Evolutionary conservation across 2,329 filamentous ascomycete genomes (phyloP).

Genomic region (Aspergillus versicolor): DNA sequence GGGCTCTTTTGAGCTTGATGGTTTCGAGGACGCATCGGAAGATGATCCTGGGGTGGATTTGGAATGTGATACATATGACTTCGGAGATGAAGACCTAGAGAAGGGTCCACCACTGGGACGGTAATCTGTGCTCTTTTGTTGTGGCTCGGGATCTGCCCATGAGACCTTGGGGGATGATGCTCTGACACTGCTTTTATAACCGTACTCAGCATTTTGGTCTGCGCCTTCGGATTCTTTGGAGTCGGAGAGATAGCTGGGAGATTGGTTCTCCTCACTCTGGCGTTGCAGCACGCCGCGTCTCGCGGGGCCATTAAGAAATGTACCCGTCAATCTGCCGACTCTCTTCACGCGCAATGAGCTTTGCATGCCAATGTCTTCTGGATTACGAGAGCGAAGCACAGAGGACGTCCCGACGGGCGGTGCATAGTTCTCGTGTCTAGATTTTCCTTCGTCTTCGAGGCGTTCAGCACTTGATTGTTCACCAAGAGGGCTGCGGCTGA

Average conservation of each 20-base stretch:
- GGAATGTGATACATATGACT: conserved; percentile 34
- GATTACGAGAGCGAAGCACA: conserved; percentile 44
- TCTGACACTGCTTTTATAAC: conserved; percentile 23
- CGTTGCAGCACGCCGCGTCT: conserved; percentile 65
- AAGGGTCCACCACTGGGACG: conserved; percentile 30
- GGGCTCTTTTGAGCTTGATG: conserved; percentile 46
- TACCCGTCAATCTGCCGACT: conserved; percentile 71
- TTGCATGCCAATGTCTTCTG: conserved; percentile 65
- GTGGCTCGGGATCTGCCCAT: conserved; percentile 36
- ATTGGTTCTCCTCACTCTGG: conserved; percentile 63
- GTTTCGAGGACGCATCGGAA: conserved; percentile 40
- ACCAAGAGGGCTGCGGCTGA: conserved; percentile 28
- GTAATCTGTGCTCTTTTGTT: conserved; percentile 21
- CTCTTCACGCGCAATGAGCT: conserved; percentile 77
- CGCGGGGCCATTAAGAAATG: conserved; percentile 76
- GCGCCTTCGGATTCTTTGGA: conserved; percentile 29
- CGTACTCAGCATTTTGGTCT: conserved; percentile 28
- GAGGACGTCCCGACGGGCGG: conserved; percentile 36
- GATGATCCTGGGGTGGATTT: conserved; percentile 44
- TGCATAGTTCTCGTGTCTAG: conserved; percentile 33
- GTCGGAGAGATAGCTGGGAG: conserved; percentile 29
- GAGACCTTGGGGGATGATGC: conserved; percentile 37
- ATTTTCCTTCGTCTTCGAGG: conserved; percentile 33
- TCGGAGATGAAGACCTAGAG: conserved; percentile 36
- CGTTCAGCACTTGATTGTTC: conserved; percentile 35